These are phyloP conservation scores for Cyclostephanos tholiformis DNA, from an alignment of 108 stramenopile species.

Conservation along the genomic window DNA sequence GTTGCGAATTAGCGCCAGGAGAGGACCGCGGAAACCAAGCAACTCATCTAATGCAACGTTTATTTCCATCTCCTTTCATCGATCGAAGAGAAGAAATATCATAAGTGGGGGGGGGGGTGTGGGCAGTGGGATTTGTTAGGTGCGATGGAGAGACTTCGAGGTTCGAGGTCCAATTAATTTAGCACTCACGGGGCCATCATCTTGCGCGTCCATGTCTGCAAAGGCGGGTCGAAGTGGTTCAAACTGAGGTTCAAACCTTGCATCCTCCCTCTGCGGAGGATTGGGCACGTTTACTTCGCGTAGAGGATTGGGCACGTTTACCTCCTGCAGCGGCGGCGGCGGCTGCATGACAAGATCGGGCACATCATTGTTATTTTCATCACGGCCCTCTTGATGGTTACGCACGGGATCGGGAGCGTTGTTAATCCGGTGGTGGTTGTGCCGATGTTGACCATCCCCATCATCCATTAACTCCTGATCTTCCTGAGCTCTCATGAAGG, in stretches of 20 bases:
- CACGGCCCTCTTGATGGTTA: slow-evolving; percentile 15
- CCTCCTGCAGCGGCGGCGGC: slow-evolving; percentile 1
- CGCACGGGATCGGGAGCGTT: slow-evolving; percentile 10
- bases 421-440: background rate
- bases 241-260: slow-evolving; percentile 61
- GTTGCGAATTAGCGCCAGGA: slow-evolving; percentile 80
- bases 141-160: background rate
- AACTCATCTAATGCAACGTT: slow-evolving; percentile 92
- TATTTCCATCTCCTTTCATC: slow-evolving; percentile 75
- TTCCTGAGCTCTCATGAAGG: slow-evolving; percentile 46
- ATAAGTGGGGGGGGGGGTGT: background rate
- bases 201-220: slow-evolving; percentile 47
- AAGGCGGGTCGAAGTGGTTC: slow-evolving; percentile 69
- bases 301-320: background rate
- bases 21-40: slow-evolving; percentile 91
- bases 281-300: slow-evolving; percentile 8
- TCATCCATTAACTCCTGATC: slow-evolving; percentile 38
- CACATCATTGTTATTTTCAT: slow-evolving; percentile 6
- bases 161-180: background rate
- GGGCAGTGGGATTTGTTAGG: background rate
- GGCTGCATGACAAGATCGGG: background rate
- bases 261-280: slow-evolving; percentile 41
- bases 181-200: slow-evolving; percentile 65
- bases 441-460: slow-evolving; percentile 13
- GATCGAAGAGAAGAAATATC: background rate